phyloP scores from a whole-genome alignment of 2,329 filamentous ascomycete genomes.

The Colletotrichum tropicicola region DNA sequence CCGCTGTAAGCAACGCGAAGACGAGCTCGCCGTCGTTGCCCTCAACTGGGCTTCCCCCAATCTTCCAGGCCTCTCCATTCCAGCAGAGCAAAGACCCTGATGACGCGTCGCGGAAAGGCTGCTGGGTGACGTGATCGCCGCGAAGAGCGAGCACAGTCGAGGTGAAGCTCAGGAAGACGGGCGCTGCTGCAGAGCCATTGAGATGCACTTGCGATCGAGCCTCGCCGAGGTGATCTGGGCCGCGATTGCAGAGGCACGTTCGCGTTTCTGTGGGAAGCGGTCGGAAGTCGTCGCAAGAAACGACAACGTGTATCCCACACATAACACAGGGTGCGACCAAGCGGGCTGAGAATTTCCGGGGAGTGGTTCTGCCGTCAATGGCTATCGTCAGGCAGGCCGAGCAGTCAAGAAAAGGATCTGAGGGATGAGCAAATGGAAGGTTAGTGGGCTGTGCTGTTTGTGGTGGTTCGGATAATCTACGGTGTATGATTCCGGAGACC shows the following conservation, averaged over 20 bases:
- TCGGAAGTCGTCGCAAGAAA: conserved; percentile 48
- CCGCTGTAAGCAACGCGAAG: conserved; percentile 65
- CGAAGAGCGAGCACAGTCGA: conserved; percentile 94
- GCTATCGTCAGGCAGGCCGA: no score
- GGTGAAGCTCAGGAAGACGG: conserved; percentile 67
- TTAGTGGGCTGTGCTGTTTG: background rate
- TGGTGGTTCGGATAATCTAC: no score
- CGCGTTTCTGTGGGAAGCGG: conserved; percentile 48
- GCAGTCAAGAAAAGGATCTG: no score
- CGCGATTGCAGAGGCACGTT: conserved; percentile 61
- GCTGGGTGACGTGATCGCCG: conserved; percentile 73
- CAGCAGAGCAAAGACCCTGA: conserved; percentile 82
- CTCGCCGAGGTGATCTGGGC: conserved; percentile 66
- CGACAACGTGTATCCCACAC: conserved; percentile 68
- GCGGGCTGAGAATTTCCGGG: no score
- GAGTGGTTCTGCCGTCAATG: no score
- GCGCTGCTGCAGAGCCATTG: conserved; percentile 34
- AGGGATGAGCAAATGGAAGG: no score
- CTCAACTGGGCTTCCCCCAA: conserved; percentile 63
- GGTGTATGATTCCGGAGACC: no score
- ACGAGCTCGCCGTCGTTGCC: conserved; percentile 84
- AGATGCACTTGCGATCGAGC: conserved; percentile 39
- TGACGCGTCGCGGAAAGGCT: conserved; percentile 72
- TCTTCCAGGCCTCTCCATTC: conserved; percentile 96
- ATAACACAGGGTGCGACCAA: conserved; percentile 44